A percentile compares a stretch with the other conserved stretches of the same genome.
Conservation (phyloP, 23 red algal genomes). For the Gracilaria gracilis region DNA sequence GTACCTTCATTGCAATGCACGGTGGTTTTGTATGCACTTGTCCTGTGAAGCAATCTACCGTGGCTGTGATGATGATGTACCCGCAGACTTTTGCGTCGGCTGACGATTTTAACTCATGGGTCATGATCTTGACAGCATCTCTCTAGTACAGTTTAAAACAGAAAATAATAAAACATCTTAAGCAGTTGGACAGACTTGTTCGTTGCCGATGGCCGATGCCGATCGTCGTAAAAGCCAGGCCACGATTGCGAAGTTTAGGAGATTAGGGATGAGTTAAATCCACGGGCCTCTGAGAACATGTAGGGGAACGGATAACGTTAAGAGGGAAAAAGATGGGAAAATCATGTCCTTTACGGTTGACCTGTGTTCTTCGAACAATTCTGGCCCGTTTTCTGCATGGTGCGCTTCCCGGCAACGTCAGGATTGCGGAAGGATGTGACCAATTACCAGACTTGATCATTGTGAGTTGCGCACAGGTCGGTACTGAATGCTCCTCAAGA, state of each 20-base stretch:
- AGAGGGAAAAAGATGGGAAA: not conserved
- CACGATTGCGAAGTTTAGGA: not conserved
- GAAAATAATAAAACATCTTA: conserved; percentile 2
- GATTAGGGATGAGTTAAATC: not conserved
- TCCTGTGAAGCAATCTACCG: conserved; percentile 10
- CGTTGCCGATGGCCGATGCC: too few relatives aligned
- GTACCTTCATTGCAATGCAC: not conserved
- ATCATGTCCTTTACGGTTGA: not conserved
- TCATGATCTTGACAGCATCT: conserved; percentile 36
- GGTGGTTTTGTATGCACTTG: conserved; percentile 16
- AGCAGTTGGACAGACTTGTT: not conserved
- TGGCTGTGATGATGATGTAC: not conserved
- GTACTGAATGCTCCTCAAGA: not conserved
- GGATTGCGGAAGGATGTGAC: not conserved
- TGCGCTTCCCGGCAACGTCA: not conserved
- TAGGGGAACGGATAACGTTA: not conserved
- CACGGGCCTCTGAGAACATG: not conserved
- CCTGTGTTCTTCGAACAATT: not conserved
- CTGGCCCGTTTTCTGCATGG: not conserved
- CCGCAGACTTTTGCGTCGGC: conserved; percentile 39
- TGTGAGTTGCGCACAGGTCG: not conserved
- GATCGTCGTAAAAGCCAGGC: not conserved
- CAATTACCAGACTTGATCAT: not conserved
- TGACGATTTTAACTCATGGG: conserved; percentile 11
- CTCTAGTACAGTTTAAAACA: conserved; percentile 22